A percentile compares a stretch with the other conserved stretches of the same genome.
Evolutionary conservation across 2,329 filamentous ascomycete species (phyloP).

Genomic region (Paecilomyces sp.): DNA sequence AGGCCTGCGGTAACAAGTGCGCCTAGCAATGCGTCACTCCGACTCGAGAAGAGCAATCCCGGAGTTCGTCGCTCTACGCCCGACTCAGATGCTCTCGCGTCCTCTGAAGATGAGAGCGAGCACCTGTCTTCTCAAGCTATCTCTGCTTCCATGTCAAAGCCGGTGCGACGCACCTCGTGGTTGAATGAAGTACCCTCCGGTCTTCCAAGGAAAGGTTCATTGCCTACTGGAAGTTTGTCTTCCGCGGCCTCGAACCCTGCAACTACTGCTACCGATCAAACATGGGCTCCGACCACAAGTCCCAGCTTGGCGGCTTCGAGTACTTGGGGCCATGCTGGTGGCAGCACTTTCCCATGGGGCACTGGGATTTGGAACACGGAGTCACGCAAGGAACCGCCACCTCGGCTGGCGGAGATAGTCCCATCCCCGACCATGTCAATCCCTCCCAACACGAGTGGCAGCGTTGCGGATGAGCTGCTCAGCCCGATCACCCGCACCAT

Average conservation of each 20-base stretch:
- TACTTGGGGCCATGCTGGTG: conserved; percentile 40
- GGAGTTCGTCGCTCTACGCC: conserved; percentile 74
- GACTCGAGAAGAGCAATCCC: conserved; percentile 66
- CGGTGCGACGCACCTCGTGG: conserved; percentile 72
- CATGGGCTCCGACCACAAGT: conserved; percentile 34
- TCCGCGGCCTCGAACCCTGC: conserved; percentile 73
- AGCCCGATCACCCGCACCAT: conserved; percentile 39
- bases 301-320: conserved; percentile 32
- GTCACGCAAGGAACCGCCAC: conserved; percentile 64
- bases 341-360: conserved; percentile 59
- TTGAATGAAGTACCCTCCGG: conserved; percentile 70
- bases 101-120: conserved; percentile 87
- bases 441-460: conserved; percentile 42
- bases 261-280: conserved; percentile 64
- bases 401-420: conserved; percentile 66
- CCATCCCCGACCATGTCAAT: conserved; percentile 64
- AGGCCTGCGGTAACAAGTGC: conserved; percentile 34
- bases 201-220: conserved; percentile 66
- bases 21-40: conserved; percentile 54
- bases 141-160: conserved; percentile 49
- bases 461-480: conserved; percentile 49
- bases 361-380: conserved; percentile 77
- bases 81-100: conserved; percentile 87
- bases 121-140: conserved; percentile 48
- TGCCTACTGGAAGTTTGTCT: conserved; percentile 65